phyloP scores from a whole-genome alignment of 1,284 basidiomycete species.

The Mycocalia duriaeana region DNA sequence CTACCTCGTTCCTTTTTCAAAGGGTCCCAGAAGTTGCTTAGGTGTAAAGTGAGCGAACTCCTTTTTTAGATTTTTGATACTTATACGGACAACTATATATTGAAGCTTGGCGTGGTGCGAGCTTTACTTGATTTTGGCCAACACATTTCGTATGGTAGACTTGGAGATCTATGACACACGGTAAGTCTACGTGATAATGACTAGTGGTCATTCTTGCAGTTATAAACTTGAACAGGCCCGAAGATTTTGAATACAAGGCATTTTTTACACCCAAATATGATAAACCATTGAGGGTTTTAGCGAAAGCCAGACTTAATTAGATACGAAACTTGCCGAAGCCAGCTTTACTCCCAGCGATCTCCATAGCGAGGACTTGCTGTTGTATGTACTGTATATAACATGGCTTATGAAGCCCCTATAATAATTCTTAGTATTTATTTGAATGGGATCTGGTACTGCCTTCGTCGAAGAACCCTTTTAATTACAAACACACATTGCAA shows the following conservation, averaged over 20 bases:
- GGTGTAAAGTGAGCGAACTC: constrained; percentile 26
- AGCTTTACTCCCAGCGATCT: too few species aligned
- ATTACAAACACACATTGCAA: too few species aligned
- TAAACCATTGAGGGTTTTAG: not conserved
- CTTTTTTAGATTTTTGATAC: not conserved
- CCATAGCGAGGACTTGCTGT: too few species aligned
- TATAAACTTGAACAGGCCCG: not conserved
- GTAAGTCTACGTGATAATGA: constrained; percentile 12
- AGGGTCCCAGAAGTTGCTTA: constrained; percentile 32
- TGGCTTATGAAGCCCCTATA: too few species aligned
- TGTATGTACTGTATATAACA: too few species aligned
- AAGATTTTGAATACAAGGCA: not conserved
- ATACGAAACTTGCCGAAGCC: too few species aligned
- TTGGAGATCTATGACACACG: constrained; percentile 25
- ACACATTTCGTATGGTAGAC: constrained; percentile 32
- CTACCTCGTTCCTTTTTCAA: constrained; percentile 31
- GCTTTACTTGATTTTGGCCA: constrained; percentile 31
- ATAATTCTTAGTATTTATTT: too few species aligned
- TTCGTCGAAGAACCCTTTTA: too few species aligned
- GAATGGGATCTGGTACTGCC: too few species aligned
- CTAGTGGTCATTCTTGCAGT: not conserved
- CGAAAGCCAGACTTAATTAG: not conserved
- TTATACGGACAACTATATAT: not conserved
- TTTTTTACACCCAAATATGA: not conserved
- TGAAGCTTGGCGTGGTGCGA: constrained; percentile 35